Conservation (phyloP, 495 filamentous ascomycete species). For the Immersiella caudata region DNA sequence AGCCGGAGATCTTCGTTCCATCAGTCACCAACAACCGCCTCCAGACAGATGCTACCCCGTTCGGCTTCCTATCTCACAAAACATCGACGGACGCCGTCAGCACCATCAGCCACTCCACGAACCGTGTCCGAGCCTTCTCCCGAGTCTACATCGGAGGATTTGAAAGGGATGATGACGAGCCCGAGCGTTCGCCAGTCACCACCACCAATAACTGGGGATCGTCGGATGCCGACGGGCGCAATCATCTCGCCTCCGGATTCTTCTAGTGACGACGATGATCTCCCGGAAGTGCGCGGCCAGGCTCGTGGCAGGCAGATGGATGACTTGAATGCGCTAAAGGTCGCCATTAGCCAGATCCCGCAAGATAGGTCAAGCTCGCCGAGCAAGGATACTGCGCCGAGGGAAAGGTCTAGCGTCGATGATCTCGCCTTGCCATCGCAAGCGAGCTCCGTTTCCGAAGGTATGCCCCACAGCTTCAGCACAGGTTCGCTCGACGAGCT, state of each 20-base stretch:
- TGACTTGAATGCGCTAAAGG: constrained; percentile 76
- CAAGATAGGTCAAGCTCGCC: constrained; percentile 69
- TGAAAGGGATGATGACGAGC: constrained; percentile 51
- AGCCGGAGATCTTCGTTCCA: constrained; percentile 61
- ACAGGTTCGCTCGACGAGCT: constrained; percentile 40
- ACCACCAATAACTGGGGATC: constrained; percentile 68
- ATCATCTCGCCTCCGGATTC: constrained; percentile 90
- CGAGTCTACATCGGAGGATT: constrained; percentile 51
- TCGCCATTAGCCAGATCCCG: constrained; percentile 78
- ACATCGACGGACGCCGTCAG: constrained; percentile 53
- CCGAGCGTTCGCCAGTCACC: constrained; percentile 75
- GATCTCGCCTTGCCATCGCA: constrained; percentile 42
- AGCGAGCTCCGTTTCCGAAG: constrained; percentile 37
- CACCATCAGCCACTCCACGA: constrained; percentile 35
- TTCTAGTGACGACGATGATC: constrained; percentile 80
- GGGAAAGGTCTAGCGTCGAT: constrained; percentile 18
- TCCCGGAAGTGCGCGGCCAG: constrained; percentile 41
- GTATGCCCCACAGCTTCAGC: constrained; percentile 43
- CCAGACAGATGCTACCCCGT: constrained; percentile 63
- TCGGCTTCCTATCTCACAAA: constrained; percentile 75
- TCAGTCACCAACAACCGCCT: constrained; percentile 42
- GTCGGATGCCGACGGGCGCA: constrained; percentile 72
- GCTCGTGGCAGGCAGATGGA: constrained; percentile 55
- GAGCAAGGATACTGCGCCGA: constrained; percentile 35
- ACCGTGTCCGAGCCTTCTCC: constrained; percentile 42